phyloP scores from a whole-genome alignment of 2,329 filamentous ascomycete genomes.

The Balansia obtecta region DNA sequence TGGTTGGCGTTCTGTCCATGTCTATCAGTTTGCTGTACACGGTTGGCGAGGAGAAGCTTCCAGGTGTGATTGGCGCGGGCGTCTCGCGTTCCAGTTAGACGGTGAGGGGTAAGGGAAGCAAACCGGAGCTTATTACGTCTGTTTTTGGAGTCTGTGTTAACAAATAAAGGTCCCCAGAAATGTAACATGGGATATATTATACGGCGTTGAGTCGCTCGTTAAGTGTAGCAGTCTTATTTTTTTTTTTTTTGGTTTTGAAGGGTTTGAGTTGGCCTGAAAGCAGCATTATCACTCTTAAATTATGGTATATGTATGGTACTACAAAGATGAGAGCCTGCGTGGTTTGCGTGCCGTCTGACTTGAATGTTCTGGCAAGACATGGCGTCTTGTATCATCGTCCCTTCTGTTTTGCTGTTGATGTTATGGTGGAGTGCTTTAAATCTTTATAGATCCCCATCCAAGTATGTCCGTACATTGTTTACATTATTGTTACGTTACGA shows the following conservation, averaged over 20 bases:
- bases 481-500: too few species aligned
- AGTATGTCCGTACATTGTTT: too few species aligned
- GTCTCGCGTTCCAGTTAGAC: slow-evolving; percentile 58
- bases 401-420: too few species aligned
- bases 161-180: not conserved
- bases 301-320: too few species aligned
- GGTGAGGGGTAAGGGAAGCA: not conserved
- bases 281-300: not conserved
- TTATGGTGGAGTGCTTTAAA: too few species aligned
- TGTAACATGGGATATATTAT: slow-evolving; percentile 8
- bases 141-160: slow-evolving; percentile 5
- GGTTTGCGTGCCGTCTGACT: too few species aligned
- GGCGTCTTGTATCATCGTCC: too few species aligned
- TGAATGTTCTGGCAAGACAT: too few species aligned
- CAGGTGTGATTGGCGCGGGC: slow-evolving; percentile 90
- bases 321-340: too few species aligned
- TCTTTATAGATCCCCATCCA: too few species aligned
- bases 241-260: not conserved
- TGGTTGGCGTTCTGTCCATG: slow-evolving; percentile 56
- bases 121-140: slow-evolving; percentile 6
- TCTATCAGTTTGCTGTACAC: slow-evolving; percentile 68
- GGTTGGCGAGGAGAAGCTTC: slow-evolving; percentile 78
- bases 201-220: slow-evolving; percentile 3
- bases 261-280: not conserved
- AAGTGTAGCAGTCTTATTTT: not conserved